Base-by-base conservation (phyloP, 352 stramenopile genomes). In the Globisporangium apiculatum region DNA sequence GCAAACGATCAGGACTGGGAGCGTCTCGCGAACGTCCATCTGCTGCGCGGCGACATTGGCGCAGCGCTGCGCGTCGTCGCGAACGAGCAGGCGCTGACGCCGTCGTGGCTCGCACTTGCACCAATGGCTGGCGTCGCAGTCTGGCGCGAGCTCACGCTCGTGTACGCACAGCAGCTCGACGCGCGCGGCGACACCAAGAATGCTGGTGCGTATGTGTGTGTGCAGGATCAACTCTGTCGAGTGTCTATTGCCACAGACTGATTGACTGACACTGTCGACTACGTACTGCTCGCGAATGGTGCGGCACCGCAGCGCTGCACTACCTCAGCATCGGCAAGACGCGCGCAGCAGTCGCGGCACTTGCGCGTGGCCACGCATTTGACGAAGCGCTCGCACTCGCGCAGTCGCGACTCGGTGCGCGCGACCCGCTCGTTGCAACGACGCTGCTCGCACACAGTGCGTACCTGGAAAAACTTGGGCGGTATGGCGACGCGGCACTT, bases 101-200 rank as follows among this genome's bases (percentile, higher is more conserved):
- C 71, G 24, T 67, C 63, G 8, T 93, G 80, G 80, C 64, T 93
- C n/a, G 67, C 80, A 1, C 73, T 83, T 31, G 80, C 83, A 24
- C 80, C 83, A 1, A 85, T 88, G 75, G 81, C 73, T n/a, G 83
- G 83, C 2, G 51, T 84, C 50, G 75, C 87, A 35, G 69, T 90
- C 15, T 93, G 83, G 83, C 68, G 75, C 36, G 76, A 93, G 46
- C 64, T 88, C 49, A 76, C 77, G 3, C 71, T 72, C 35, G 52
- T 89, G 24, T 93, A 88, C 17, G 80, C 83, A 1, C 62, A 62
- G 1, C 83, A 91, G 43, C 62, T 90, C 1, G 69, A 79, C 12
- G 53, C 57, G 0, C 48, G 66, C 8, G 71, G 80, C 0, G 73
- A 89, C 38, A 74, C 71, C 35, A 82, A 76, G 38, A 49, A 57